A percentile compares a stretch with the other conserved stretches of the same genome.
These are phyloP conservation scores for Phycomyces blakesleeanus DNA, from an alignment of 192 early-diverging fungal species.

Conservation along the genomic window DNA sequence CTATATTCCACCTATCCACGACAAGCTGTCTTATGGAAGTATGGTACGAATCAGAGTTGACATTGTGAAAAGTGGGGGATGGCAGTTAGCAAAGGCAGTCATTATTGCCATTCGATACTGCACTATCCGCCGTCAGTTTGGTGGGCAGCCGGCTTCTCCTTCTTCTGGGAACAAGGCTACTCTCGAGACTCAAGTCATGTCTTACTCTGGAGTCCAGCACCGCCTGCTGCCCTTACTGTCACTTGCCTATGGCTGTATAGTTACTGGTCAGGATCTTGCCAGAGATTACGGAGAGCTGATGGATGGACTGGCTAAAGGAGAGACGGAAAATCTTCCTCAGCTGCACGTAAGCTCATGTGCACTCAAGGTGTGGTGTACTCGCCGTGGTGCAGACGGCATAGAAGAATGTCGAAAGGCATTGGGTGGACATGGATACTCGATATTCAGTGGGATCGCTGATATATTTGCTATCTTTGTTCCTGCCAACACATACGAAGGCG, in stretches of 20 bases:
- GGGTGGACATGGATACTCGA: constrained; percentile 73
- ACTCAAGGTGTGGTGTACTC: constrained; percentile 61
- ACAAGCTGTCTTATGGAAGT: constrained; percentile 72
- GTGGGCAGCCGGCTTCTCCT: constrained; percentile 14
- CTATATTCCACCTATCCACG: constrained; percentile 63
- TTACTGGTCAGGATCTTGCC: constrained; percentile 49
- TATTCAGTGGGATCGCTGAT: constrained; percentile 63
- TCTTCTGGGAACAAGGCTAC: constrained; percentile 20
- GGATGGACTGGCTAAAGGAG: constrained; percentile 41
- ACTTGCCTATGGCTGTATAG: constrained; percentile 58
- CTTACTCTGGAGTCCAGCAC: constrained; percentile 66
- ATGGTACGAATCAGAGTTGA: constrained; percentile 74
- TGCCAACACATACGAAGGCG: constrained; percentile 61
- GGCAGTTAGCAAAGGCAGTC: constrained; percentile 53
- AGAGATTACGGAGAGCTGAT: constrained; percentile 52
- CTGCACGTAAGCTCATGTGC: constrained; percentile 64
- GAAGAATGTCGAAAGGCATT: constrained; percentile 69
- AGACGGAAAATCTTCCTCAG: constrained; percentile 58
- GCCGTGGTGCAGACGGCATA: constrained; percentile 53
- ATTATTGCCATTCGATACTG: constrained; percentile 64
- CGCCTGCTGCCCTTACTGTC: constrained; percentile 63
- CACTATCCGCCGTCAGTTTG: constrained; percentile 67
- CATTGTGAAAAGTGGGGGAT: constrained; percentile 58
- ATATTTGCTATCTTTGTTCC: constrained; percentile 59
- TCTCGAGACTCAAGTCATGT: constrained; percentile 63